These are phyloP conservation scores for Entrophospora sp. DNA, from an alignment of 192 early-diverging fungal genomes.

Conservation along the genomic window DNA sequence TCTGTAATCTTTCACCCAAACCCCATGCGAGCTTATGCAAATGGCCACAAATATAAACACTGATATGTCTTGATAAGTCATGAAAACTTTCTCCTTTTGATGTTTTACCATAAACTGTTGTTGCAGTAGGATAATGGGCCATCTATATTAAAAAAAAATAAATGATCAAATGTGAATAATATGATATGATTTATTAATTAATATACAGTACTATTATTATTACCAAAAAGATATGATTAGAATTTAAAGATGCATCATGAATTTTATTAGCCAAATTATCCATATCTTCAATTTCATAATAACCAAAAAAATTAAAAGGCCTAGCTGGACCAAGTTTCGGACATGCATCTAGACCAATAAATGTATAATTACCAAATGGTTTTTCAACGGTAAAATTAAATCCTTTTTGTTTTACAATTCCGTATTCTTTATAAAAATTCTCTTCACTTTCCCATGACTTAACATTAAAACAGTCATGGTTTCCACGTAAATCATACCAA, in stretches of 20 bases:
- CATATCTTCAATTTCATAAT: conserved; percentile 67
- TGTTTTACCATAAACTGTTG: conserved; percentile 63
- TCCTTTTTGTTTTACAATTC: conserved; percentile 37
- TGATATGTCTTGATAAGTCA: conserved; percentile 50
- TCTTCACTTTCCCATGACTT: conserved; percentile 43
- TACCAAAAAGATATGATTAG: conserved; percentile 61
- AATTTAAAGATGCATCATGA: conserved; percentile 21
- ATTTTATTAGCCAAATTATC: conserved; percentile 53
- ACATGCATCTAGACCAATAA: conserved; percentile 75
- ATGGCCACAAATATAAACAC: conserved; percentile 81
- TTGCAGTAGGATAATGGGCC: conserved; percentile 73
- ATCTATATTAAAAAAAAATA: conserved; percentile 39
- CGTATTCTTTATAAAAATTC: conserved; percentile 57
- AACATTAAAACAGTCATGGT: conserved; percentile 90
- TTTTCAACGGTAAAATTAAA: conserved; percentile 53
- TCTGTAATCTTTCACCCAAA: conserved; percentile 49
- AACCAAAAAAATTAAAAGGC: conserved; percentile 89
- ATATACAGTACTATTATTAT: too few relatives aligned
- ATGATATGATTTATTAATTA: too few relatives aligned
- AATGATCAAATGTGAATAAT: conserved; percentile 26
- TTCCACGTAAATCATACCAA: conserved; percentile 85
- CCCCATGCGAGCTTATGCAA: conserved; percentile 66
- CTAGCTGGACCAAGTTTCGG: conserved; percentile 61
- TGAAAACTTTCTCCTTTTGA: conserved; percentile 48
- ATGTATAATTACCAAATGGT: conserved; percentile 69